These are phyloP conservation scores for Globisporangium splendens DNA, from an alignment of 352 stramenopile genomes.

Conservation along the genomic window DNA sequence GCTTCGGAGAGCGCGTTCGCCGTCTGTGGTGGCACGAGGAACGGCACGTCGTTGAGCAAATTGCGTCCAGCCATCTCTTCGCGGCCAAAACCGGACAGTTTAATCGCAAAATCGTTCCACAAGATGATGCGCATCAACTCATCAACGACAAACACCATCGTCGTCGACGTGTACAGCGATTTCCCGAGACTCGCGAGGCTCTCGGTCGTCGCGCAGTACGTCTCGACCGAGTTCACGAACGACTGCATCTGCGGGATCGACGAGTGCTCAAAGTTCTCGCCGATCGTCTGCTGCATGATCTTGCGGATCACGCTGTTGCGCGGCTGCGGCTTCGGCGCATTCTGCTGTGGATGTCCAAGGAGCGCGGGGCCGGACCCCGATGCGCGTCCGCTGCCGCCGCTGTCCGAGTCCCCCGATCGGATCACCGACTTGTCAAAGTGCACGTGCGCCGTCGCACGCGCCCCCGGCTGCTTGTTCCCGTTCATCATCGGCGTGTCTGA, in stretches of 20 bases:
- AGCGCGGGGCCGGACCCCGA: conserved; percentile 12
- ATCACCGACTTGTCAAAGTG: conserved; percentile 68
- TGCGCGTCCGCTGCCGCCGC: conserved; percentile 34
- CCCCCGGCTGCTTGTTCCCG: conserved; percentile 32
- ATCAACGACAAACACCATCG: conserved; percentile 81
- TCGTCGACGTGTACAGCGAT: conserved; percentile 72
- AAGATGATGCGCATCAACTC: conserved; percentile 84
- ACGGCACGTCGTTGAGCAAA: conserved; percentile 64
- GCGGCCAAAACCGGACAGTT: conserved; percentile 66
- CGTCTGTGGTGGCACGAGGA: conserved; percentile 57
- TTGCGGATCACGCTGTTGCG: conserved; percentile 59
- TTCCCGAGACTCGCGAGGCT: conserved; percentile 80
- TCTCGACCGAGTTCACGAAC: conserved; percentile 72
- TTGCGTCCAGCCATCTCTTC: conserved; percentile 80
- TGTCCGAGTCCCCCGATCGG: conserved; percentile 39
- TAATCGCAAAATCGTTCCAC: conserved; percentile 81
- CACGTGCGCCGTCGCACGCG: conserved; percentile 32
- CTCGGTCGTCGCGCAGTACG: conserved; percentile 71
- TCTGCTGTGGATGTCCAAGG: conserved; percentile 2
- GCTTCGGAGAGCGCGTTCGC: conserved; percentile 51
- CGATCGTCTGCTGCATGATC: conserved; percentile 76
- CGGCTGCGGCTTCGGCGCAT: conserved; percentile 10
- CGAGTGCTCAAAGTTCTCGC: conserved; percentile 69
- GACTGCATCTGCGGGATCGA: conserved; percentile 61
- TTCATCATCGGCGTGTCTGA: conserved; percentile 44